Evolutionary conservation across 768 basidiomycete genomes (phyloP), one percentile per base, ranked within the genome.

Genomic region (Mycena amicta): DNA sequence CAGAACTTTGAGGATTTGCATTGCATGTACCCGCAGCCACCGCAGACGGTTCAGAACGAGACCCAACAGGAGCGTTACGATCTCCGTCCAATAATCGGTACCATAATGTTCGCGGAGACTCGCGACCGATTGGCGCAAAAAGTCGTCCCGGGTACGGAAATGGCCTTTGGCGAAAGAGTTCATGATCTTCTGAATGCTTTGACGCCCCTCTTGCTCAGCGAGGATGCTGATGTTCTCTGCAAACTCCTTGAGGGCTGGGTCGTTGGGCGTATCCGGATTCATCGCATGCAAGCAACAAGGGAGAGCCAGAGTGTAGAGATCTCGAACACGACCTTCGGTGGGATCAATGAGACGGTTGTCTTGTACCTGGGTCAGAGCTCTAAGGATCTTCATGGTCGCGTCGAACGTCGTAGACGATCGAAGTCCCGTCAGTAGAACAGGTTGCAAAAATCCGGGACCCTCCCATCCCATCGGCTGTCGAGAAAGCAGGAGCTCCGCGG

Each of bases 71-170:
- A 94, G 79, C 1, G 92, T 91, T 49, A 93, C 86, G 20, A 94
- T 85, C 27, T 93, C 87, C 2, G 89, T 82, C 84, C 92, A 92
- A 64, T 86, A 77, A 51, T 90, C 82, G 3, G 77, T 77, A 0
- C 86, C 85, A 67, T 93, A 94, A 71, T 92, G 87, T 68, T 97
- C 95, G 22, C 93, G 86, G 33, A 98, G 80, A 64, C 90, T 88
- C 2, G 85, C 80, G 22, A 93, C 87, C 0, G 92, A 93, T 68
- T 97, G 93, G 4, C 93, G 86, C 57, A 96, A 81, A 75, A 96
- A 96, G 73, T 97, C 95, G 52, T 98, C 95, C 67, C 88, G 88
- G 2, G 93, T 93, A 49, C 95, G 81, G 79, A 98, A 97, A 51
- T 91, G 88, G 22, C 81, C 79, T 72, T 92, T 92, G 55, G 90